A percentile compares a stretch with the other conserved stretches of the same genome.
phyloP scores from a whole-genome alignment of 2,329 filamentous ascomycete species.

The Trichoderma semiorbis region DNA sequence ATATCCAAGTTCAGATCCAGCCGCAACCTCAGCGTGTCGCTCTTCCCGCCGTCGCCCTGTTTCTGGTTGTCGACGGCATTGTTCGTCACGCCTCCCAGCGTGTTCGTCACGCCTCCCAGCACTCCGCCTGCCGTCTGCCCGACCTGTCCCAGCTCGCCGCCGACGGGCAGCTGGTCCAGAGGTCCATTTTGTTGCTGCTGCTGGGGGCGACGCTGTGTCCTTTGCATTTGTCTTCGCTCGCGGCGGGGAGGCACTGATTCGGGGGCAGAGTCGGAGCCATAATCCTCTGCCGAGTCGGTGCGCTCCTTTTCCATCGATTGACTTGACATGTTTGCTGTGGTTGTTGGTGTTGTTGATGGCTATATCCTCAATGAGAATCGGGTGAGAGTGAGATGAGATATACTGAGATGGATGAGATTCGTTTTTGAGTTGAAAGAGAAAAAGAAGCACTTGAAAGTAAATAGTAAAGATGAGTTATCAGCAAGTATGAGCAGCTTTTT shows the following conservation, averaged over 20 bases:
- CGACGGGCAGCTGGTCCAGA: conserved; percentile 37
- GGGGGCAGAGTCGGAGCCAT: conserved; percentile 13
- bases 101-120: conserved; percentile 39
- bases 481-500: not conserved
- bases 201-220: not conserved
- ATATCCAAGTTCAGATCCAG: conserved; percentile 80
- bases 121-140: conserved; percentile 36
- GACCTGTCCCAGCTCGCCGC: conserved; percentile 34
- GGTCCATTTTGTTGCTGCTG: conserved; percentile 1
- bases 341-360: not conserved
- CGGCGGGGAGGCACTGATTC: conserved; percentile 14
- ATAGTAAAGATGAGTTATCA: not conserved
- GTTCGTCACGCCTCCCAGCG: conserved; percentile 40
- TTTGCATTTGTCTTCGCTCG: not conserved
- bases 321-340: conserved; percentile 9
- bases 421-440: not conserved
- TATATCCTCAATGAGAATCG: not conserved
- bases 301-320: conserved; percentile 9
- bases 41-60: conserved; percentile 44
- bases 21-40: conserved; percentile 59
- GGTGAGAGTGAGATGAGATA: not conserved
- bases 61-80: conserved; percentile 35
- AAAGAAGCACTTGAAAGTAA: not conserved
- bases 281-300: conserved; percentile 8
- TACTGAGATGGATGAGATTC: not conserved